Evolutionary conservation across 1,284 basidiomycete species (phyloP).

Genomic region (Baeospora myosura): DNA sequence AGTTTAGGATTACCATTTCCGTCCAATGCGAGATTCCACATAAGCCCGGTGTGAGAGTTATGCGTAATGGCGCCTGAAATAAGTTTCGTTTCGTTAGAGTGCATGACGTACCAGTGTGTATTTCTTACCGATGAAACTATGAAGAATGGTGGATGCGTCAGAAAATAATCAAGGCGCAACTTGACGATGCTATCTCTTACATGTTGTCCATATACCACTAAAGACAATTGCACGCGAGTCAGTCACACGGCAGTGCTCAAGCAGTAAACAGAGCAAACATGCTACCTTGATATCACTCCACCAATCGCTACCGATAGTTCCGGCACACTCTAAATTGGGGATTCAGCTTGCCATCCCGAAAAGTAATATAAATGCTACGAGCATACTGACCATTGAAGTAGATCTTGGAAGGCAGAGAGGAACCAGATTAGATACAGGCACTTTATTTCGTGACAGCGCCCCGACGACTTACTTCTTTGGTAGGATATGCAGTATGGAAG

Average conservation of each 20-base stretch:
- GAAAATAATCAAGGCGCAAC: conserved; percentile 16
- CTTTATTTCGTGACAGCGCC: not conserved
- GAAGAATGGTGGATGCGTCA: not conserved
- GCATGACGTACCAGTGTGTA: not conserved
- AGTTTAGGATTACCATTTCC: conserved; percentile 38
- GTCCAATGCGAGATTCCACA: conserved; percentile 50
- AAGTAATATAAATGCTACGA: not conserved
- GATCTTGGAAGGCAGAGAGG: conserved; percentile 12
- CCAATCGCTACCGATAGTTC: conserved; percentile 37
- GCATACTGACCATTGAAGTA: conserved; percentile 15
- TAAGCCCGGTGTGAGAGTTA: conserved; percentile 31
- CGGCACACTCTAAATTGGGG: conserved; percentile 15
- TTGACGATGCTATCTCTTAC: conserved; percentile 21
- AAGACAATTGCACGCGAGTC: not conserved
- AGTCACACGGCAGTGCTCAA: not conserved
- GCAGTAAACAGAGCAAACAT: conserved; percentile 7
- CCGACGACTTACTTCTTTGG: conserved; percentile 16
- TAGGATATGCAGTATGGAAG: conserved; percentile 23
- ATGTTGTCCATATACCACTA: conserved; percentile 52
- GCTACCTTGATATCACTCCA: conserved; percentile 49
- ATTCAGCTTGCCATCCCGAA: not conserved
- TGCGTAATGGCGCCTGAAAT: conserved; percentile 28
- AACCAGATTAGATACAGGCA: too few relatives aligned
- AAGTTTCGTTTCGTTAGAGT: not conserved
- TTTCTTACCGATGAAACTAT: not conserved